Conservation (phyloP, 176 grass and related monocot genomes). For the Carex kokanica region DNA sequence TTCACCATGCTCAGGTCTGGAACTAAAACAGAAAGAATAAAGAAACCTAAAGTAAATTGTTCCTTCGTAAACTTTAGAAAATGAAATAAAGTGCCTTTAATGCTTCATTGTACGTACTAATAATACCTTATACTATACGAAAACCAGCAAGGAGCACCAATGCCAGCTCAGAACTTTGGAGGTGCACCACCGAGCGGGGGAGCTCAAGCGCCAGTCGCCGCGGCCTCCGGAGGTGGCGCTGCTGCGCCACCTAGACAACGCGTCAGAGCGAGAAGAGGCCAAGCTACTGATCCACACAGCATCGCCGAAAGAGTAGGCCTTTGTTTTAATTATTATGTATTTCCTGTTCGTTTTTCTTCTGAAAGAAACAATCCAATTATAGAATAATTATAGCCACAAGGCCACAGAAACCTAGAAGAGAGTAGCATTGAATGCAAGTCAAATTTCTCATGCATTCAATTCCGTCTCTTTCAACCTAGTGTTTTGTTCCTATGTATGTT, state of each 20-base stretch:
- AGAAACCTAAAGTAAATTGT: conserved; percentile 5
- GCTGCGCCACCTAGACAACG: conserved; percentile 59
- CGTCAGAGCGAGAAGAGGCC: conserved; percentile 58
- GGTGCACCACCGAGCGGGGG: conserved; percentile 34
- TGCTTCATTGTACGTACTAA: conserved; percentile 29
- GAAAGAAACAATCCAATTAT: not conserved
- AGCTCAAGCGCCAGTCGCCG: not conserved
- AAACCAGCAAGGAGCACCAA: conserved; percentile 46
- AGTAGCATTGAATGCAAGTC: conserved; percentile 26
- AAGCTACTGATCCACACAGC: conserved; percentile 86
- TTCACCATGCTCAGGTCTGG: conserved; percentile 23
- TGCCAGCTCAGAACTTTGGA: conserved; percentile 59
- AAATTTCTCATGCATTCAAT: conserved; percentile 20
- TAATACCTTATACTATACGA: not conserved
- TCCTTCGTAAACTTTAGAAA: not conserved
- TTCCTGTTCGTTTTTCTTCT: not conserved
- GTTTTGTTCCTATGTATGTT: not conserved
- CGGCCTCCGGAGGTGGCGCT: conserved; percentile 32
- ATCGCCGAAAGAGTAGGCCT: conserved; percentile 83
- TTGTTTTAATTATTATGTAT: conserved; percentile 7
- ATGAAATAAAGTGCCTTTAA: conserved; percentile 3
- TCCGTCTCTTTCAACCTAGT: conserved; percentile 1
- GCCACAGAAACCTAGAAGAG: conserved; percentile 15
- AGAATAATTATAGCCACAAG: not conserved
- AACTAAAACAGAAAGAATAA: not conserved